Base-by-base conservation (phyloP, 2,329 filamentous ascomycete species). In the Alternaria triticimaculans region DNA sequence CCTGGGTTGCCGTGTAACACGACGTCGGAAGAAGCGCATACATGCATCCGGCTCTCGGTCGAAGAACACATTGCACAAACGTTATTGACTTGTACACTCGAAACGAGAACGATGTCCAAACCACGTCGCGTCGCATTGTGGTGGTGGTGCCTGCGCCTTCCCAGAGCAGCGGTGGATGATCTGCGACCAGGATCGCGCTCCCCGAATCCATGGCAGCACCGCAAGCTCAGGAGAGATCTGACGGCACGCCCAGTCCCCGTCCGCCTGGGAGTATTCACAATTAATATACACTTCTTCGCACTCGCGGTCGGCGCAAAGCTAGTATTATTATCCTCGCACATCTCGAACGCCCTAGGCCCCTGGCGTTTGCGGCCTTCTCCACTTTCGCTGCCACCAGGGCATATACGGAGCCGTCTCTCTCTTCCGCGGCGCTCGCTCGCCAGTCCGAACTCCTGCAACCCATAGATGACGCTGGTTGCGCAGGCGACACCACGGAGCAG, bases 401-500 rank as follows among this genome's bases (percentile, higher is more conserved):
- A 43, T 46, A 43, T 55, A 56, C 49, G 33, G 62, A 61, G 62
- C 62, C 55, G 37, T 55, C 56, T 45, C 59, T 59, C 57, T 49
- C 51, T 64, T 64, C 70, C 64, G 66, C 66, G 63, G 66, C 60
- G 69, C 64, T 67, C 65, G 72, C 71, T 68, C 72, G 69, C 73
- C 68, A 70, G 70, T 41, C 54, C 61, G 41, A 58, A 53, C 55
- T 63, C 51, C 45, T 60, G 44, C 57, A 53, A 53, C 49, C 25
- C 58, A 65, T 78, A 78, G 73, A 80, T 80, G 78, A 78, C 77
- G 78, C 74, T 71, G 72, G 68, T 66, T 62, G 71, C 62, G 71
- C 68, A 71, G 65, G 65, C 72, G 62, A 69, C 65, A 64, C 68
- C 59, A 70, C 65, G 64, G 65, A 64, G 72, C 70, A 74, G 75